phyloP scores from a whole-genome alignment of 371 early-diverging fungal genomes.

The Mortierella polycephala region DNA sequence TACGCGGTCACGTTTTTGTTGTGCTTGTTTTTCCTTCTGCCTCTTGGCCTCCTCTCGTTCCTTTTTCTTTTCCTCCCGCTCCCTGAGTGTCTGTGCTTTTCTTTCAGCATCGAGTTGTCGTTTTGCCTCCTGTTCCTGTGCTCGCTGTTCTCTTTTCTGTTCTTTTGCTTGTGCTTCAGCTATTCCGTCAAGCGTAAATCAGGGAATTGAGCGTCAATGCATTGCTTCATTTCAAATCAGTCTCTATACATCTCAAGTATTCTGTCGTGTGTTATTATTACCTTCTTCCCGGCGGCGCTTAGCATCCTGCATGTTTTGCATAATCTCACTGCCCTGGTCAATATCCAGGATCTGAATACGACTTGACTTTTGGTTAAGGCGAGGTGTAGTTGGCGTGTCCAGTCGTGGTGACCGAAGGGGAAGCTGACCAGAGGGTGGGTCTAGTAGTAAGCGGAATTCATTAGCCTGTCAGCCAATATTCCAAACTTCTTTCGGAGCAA shows the following conservation, averaged over 20 bases:
- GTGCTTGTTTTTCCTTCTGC: conserved; percentile 30
- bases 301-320: conserved; percentile 49
- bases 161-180: conserved; percentile 45
- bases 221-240: background rate
- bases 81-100: conserved; percentile 35
- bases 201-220: background rate
- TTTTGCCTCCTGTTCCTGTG: conserved; percentile 30
- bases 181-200: background rate
- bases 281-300: conserved; percentile 43
- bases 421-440: conserved; percentile 27
- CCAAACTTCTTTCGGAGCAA: background rate
- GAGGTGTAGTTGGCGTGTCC: conserved; percentile 37
- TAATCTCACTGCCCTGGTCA: conserved; percentile 52
- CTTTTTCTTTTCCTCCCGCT: conserved; percentile 46
- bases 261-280: conserved; percentile 1
- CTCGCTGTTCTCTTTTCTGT: conserved; percentile 37
- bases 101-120: conserved; percentile 45
- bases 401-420: conserved; percentile 42
- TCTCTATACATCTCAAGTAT: background rate
- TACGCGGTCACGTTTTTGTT: conserved; percentile 26
- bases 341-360: conserved; percentile 52
- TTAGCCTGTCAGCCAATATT: too few species aligned
- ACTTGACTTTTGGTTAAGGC: conserved; percentile 34
- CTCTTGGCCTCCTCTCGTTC: conserved; percentile 50
- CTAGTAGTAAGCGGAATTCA: conserved; percentile 1